Base-by-base conservation (phyloP, 2,329 filamentous ascomycete genomes). In the Trichoderma brevicompactum region DNA sequence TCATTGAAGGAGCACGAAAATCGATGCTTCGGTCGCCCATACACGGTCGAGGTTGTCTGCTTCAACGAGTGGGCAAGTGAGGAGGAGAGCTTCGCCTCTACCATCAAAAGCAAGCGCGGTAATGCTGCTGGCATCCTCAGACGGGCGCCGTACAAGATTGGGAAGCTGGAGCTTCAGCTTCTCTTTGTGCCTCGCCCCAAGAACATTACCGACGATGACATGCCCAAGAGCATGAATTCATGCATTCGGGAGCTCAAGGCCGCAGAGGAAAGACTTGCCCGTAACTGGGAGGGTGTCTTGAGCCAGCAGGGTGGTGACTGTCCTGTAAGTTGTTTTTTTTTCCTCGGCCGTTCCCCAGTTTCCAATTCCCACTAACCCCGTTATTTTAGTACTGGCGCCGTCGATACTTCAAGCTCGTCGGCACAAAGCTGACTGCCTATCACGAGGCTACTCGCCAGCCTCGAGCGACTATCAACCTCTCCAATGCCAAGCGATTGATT, bases 11-110 rank as follows among this genome's bases (percentile, higher is more conserved):
- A 97, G 75, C 93, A 97, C 74, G 95, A 99, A 78, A 83, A 87
- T 62, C 85, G 89, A 68, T 95, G 94, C 74, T 99, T 91, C 72
- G 95, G 95, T 41, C 89, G 95, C 17, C 93, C 92, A 8, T 90
- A 94, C 73, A 89, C 89, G 68, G 92, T 94, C 15, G 94, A 98
- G 71, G 88, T 98, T 64, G 91, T 92, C 17, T 96, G 93, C 79
- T 99, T 98, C 85, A 99, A 99, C 74, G 95, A 99, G 80, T 99
- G 95, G 95, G 95, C 95, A 0, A 89, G 91, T 3, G 95, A 99
- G 75, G 92, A 95, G 71, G 87, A 87, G 9, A 83, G 83, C 28
- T 89, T 89, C 67, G 87, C 90, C 5, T 96, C 89, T 73, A 97
- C 92, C 77, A 90, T 97, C 68, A 96, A 96, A 85, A 97, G 92